phyloP scores from a whole-genome alignment of 2,329 filamentous ascomycete genomes.

The Aspergillus chevalieri region DNA sequence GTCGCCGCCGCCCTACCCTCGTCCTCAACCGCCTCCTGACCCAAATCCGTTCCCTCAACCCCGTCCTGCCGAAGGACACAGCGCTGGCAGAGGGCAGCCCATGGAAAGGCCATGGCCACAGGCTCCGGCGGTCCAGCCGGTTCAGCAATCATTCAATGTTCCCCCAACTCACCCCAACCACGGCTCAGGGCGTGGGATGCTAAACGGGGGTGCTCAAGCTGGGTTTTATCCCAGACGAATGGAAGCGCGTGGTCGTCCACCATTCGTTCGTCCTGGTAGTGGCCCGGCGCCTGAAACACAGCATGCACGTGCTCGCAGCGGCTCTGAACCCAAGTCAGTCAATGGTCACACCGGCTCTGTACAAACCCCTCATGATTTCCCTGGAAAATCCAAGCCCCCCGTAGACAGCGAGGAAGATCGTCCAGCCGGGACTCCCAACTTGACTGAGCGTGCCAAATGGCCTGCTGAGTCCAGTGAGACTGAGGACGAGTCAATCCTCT shows the following conservation, averaged over 20 bases:
- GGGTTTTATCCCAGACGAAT: not conserved
- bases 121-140: not conserved
- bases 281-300: no score
- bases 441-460: constrained; percentile 1
- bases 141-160: not conserved
- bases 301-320: no score
- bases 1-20: constrained; percentile 3
- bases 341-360: not conserved
- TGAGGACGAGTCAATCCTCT: not conserved
- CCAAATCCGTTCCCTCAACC: not conserved
- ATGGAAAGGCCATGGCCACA: not conserved
- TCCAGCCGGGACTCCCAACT: not conserved
- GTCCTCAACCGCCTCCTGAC: not conserved
- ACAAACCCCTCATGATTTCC: not conserved
- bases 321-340: not conserved
- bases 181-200: no score
- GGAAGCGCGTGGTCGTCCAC: not conserved
- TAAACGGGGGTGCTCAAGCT: not conserved
- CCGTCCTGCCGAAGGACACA: not conserved
- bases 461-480: constrained; percentile 7
- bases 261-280: no score
- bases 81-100: not conserved
- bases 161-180: not conserved
- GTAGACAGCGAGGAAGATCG: not conserved
- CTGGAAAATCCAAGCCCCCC: not conserved